A percentile compares a stretch with the other conserved stretches of the same genome.
Evolutionary conservation across 1,284 basidiomycete genomes (phyloP).

Genomic region (Ustilago shanxiensis): DNA sequence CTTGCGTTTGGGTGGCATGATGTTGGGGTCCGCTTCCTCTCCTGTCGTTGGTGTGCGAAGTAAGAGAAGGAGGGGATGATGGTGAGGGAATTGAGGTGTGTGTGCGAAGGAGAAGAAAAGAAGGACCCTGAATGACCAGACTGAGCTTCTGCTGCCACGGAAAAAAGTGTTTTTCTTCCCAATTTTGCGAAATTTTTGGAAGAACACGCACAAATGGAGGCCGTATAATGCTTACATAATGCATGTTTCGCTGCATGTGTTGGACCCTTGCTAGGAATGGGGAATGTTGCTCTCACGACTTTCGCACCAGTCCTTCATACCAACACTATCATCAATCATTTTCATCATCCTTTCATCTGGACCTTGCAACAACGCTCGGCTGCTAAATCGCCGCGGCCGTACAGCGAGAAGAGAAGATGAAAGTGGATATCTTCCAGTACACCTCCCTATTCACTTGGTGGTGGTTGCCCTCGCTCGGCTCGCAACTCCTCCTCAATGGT

Average conservation of each 20-base stretch:
- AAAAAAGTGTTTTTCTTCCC: not conserved
- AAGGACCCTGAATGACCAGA: conserved; percentile 3
- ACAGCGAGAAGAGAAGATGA: conserved; percentile 12
- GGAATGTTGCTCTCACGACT: not conserved
- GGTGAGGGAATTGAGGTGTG: not conserved
- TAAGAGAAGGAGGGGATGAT: not conserved
- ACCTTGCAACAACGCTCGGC: not conserved
- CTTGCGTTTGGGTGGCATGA: conserved; percentile 43
- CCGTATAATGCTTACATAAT: conserved; percentile 39
- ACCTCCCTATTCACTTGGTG: conserved; percentile 46
- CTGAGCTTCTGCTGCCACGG: not conserved
- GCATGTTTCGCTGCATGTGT: not conserved
- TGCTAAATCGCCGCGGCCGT: not conserved
- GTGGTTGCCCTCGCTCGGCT: conserved; percentile 46
- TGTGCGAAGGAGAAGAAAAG: not conserved
- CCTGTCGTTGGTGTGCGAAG: not conserved
- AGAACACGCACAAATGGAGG: conserved; percentile 21
- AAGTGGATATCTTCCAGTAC: conserved; percentile 25
- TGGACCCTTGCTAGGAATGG: not conserved
- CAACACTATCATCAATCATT: conserved; percentile 5
- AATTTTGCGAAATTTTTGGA: conserved; percentile 20
- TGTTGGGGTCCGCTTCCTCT: conserved; percentile 2
- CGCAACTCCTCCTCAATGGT: conserved; percentile 23
- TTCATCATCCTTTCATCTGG: not conserved
- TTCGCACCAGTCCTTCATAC: not conserved